A percentile compares a stretch with the other conserved stretches of the same genome.
Evolutionary conservation across 306 rosid species (phyloP).

Genomic region (Trifolium dubium): DNA sequence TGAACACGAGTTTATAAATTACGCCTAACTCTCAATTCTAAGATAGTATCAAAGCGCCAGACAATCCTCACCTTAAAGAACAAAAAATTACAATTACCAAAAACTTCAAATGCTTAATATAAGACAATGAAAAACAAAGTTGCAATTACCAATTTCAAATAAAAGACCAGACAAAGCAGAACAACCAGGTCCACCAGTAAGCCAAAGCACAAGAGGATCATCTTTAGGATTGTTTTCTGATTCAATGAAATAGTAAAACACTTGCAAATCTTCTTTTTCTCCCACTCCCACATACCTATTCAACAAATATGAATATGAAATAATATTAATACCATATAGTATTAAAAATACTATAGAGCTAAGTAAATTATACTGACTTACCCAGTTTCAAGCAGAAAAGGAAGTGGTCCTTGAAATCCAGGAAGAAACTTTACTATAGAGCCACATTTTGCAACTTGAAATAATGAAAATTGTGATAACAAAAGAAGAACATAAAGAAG

Average conservation of each 20-base stretch:
- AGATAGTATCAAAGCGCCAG: too few relatives aligned
- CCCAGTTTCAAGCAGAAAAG: slow-evolving; percentile 75
- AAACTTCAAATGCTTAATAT: too few relatives aligned
- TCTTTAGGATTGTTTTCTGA: slow-evolving; percentile 61
- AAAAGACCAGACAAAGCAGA: slow-evolving; percentile 54
- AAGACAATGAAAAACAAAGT: background rate
- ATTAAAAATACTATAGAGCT: background rate
- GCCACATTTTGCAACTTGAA: slow-evolving; percentile 32
- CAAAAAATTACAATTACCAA: too few relatives aligned
- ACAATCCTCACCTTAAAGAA: too few relatives aligned
- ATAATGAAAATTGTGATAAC: slow-evolving; percentile 4
- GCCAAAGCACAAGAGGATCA: slow-evolving; percentile 77
- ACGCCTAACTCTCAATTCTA: too few relatives aligned
- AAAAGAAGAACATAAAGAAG: slow-evolving; percentile 29
- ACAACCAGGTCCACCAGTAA: slow-evolving; percentile 82
- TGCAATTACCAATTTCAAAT: slow-evolving; percentile 56
- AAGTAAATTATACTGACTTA: slow-evolving; percentile 32
- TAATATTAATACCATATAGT: background rate
- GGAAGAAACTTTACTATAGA: slow-evolving; percentile 59
- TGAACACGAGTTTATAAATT: too few relatives aligned
- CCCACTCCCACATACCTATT: slow-evolving; percentile 74
- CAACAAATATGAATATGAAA: background rate
- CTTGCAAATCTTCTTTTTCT: slow-evolving; percentile 60
- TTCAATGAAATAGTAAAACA: slow-evolving; percentile 67
- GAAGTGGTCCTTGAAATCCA: slow-evolving; percentile 70